These are phyloP conservation scores for Lodderomyces orthopsilosis DNA, from an alignment of 1,139 yeast species.

Conservation along the genomic window DNA sequence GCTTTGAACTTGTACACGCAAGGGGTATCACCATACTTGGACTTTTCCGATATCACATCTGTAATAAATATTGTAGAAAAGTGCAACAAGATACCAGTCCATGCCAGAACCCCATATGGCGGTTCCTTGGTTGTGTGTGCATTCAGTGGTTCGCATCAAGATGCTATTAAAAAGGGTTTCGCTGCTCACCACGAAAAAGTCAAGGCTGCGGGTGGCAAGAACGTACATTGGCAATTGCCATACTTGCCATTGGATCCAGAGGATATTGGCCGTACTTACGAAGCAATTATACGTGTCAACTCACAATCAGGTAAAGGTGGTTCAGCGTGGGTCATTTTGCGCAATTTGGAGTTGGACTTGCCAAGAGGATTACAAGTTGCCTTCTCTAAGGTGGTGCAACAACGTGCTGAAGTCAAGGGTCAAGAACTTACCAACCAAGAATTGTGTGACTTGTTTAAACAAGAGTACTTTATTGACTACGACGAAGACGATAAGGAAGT, in stretches of 20 bases:
- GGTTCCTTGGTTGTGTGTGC: constrained; percentile 97
- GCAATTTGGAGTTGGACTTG: constrained; percentile 83
- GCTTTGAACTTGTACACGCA: constrained; percentile 94
- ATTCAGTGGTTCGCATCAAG: constrained; percentile 95
- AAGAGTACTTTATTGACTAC: constrained; percentile 62
- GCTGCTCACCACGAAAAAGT: constrained; percentile 32
- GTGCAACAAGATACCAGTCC: constrained; percentile 93
- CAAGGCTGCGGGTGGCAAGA: constrained; percentile 23
- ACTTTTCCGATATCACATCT: constrained; percentile 78
- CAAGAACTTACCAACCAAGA: constrained; percentile 80
- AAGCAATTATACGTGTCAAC: constrained; percentile 96
- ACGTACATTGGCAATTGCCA: constrained; percentile 77
- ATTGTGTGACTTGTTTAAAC: constrained; percentile 71
- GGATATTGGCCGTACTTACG: constrained; percentile 95
- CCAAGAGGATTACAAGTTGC: constrained; percentile 92
- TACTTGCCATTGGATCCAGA: constrained; percentile 95
- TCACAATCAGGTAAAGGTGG: constrained; percentile 99
- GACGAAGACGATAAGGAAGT: constrained; percentile 27
- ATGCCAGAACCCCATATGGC: constrained; percentile 93
- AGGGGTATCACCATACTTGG: constrained; percentile 83
- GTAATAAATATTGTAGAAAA: constrained; percentile 86
- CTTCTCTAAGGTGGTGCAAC: constrained; percentile 81
- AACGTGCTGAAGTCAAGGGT: constrained; percentile 75
- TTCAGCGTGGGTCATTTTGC: constrained; percentile 93
- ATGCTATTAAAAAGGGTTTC: constrained; percentile 97